Conservation (phyloP, 1,284 basidiomycete genomes). For the Psilocybe mexicana region DNA sequence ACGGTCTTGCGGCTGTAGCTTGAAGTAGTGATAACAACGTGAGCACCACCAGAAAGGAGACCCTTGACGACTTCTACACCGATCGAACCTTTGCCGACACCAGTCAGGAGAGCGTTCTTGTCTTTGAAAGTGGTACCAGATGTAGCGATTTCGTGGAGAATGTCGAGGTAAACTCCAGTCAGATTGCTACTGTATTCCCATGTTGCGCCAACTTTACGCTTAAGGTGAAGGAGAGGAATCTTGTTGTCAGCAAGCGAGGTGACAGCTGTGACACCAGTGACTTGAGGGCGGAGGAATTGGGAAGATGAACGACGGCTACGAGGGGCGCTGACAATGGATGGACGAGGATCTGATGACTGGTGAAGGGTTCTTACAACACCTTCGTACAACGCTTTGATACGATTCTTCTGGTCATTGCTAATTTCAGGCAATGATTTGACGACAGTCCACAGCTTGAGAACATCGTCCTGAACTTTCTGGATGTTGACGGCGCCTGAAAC, state of each 20-base stretch:
- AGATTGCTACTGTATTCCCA: constrained; percentile 99
- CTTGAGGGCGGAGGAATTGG: constrained; percentile 91
- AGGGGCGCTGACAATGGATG: constrained; percentile 40
- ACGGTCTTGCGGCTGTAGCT: constrained; percentile 93
- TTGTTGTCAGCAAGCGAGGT: constrained; percentile 87
- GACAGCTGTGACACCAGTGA: constrained; percentile 73
- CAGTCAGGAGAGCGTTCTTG: constrained; percentile 97
- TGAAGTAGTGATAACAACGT: constrained; percentile 96
- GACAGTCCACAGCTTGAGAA: constrained; percentile 95
- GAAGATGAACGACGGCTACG: constrained; percentile 87
- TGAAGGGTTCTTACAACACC: constrained; percentile 87
- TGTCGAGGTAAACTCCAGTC: constrained; percentile 93
- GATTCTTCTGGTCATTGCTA: constrained; percentile 94
- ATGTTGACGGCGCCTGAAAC: constrained; percentile 85
- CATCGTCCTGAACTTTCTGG: constrained; percentile 95
- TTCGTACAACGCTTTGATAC: constrained; percentile 96
- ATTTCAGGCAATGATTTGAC: constrained; percentile 97
- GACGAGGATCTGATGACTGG: constrained; percentile 63
- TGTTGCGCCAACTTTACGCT: constrained; percentile 93
- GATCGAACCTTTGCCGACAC: constrained; percentile 97
- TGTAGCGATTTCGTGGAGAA: constrained; percentile 96
- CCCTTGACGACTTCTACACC: constrained; percentile 98
- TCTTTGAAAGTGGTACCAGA: constrained; percentile 98
- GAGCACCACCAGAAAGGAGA: constrained; percentile 92
- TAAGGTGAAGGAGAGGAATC: constrained; percentile 92